Percentiles rank a stretch among this genome's conserved stretches.
phyloP scores from a whole-genome alignment of 192 early-diverging fungal species.

The Endogone sp. region DNA sequence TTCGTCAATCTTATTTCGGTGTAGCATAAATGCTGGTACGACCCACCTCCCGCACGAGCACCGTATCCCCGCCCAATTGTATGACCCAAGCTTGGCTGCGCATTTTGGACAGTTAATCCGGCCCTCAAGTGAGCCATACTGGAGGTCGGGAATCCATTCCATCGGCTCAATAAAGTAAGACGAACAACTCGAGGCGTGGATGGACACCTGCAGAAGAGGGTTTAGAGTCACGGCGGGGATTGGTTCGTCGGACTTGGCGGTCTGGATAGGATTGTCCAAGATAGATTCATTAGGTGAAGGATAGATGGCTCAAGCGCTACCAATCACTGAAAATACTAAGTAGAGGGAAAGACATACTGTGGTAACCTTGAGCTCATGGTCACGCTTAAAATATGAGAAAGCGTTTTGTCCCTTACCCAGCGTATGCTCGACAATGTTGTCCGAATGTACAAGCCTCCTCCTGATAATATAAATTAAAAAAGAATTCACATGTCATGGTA shows the following conservation, averaged over 20 bases:
- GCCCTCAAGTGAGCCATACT: conserved; percentile 57
- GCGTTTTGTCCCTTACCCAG: conserved; percentile 66
- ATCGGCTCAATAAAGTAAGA: conserved; percentile 82
- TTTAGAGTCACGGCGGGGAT: conserved; percentile 12
- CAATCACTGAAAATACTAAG: no score
- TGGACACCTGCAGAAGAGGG: conserved; percentile 20
- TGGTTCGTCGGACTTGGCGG: background rate
- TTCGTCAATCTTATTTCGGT: conserved; percentile 72
- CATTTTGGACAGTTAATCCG: conserved; percentile 79
- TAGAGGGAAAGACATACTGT: conserved; percentile 4
- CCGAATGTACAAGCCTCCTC: conserved; percentile 49
- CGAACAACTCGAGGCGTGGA: conserved; percentile 48
- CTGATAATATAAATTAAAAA: conserved; percentile 19
- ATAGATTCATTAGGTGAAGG: no score
- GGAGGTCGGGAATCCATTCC: conserved; percentile 72
- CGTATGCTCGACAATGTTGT: conserved; percentile 66
- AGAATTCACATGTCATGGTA: background rate
- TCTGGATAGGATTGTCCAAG: conserved; percentile 8
- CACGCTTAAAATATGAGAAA: conserved; percentile 73
- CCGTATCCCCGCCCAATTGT: conserved; percentile 75
- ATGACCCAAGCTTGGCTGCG: conserved; percentile 71
- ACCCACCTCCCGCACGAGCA: conserved; percentile 83
- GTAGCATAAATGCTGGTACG: conserved; percentile 75
- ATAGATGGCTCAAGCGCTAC: no score
- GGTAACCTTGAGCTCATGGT: conserved; percentile 37